These are phyloP conservation scores for Arthroderma uncinatum DNA, from an alignment of 2,329 filamentous ascomycete genomes.

Conservation along the genomic window DNA sequence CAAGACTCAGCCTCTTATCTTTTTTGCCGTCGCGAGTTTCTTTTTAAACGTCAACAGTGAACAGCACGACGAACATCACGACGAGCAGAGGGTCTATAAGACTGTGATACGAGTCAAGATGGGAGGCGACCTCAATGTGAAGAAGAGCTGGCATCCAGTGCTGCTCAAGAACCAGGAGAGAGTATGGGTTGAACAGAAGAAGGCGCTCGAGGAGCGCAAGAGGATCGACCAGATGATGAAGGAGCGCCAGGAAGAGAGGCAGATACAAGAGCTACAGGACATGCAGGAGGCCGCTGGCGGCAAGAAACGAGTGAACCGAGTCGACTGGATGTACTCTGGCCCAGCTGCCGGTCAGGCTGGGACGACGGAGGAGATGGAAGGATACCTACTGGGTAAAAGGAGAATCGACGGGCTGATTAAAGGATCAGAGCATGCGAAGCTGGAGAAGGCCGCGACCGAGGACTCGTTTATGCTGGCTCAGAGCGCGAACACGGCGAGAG, in stretches of 20 bases:
- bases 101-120: constrained; percentile 9
- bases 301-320: constrained; percentile 64
- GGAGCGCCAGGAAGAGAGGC: constrained; percentile 86
- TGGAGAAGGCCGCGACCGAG: constrained; percentile 61
- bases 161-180: constrained; percentile 80
- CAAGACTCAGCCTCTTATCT: not conserved
- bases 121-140: constrained; percentile 77
- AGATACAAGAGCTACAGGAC: constrained; percentile 80
- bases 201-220: constrained; percentile 88
- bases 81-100: not conserved
- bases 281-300: constrained; percentile 84
- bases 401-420: constrained; percentile 80
- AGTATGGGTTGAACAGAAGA: constrained; percentile 86
- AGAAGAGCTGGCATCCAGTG: constrained; percentile 89
- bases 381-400: constrained; percentile 83
- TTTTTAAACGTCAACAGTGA: not conserved
- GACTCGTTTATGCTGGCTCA: constrained; percentile 51
- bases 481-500: constrained; percentile 58
- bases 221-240: constrained; percentile 82
- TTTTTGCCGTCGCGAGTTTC: too few species aligned
- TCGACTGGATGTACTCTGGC: constrained; percentile 98
- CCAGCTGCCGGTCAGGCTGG: constrained; percentile 66
- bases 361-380: constrained; percentile 79
- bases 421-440: constrained; percentile 65
- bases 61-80: not conserved